Conservation (phyloP, 1,284 basidiomycete species). For the Apiotrichum siamense region DNA sequence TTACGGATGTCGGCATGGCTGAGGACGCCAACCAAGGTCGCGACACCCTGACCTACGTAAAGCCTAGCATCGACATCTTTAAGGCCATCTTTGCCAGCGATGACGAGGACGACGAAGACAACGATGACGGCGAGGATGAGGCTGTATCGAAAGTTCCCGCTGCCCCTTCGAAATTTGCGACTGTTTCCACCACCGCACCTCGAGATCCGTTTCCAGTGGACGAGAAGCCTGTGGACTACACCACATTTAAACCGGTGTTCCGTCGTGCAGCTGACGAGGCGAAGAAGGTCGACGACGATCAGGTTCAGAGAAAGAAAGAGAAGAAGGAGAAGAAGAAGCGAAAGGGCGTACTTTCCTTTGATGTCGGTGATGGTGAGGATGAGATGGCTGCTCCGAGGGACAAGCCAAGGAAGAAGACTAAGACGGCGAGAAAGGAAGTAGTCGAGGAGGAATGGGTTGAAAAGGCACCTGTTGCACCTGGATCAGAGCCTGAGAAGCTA, state of each 20-base stretch:
- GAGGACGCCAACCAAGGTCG: constrained; percentile 80
- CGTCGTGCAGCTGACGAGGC: constrained; percentile 12
- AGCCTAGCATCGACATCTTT: constrained; percentile 86
- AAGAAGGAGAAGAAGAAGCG: constrained; percentile 44
- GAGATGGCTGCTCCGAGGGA: constrained; percentile 23
- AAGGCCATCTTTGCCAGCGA: constrained; percentile 91
- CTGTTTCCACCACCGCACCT: constrained; percentile 5
- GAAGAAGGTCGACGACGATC: constrained; percentile 37
- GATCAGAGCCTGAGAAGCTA: no score
- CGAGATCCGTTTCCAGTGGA: constrained; percentile 21
- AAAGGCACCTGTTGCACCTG: constrained; percentile 43
- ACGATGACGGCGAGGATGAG: constrained; percentile 49
- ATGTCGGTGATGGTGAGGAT: constrained; percentile 54
- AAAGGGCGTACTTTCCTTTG: constrained; percentile 61
- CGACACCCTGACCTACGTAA: constrained; percentile 78
- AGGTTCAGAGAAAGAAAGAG: constrained; percentile 47
- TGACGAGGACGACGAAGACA: constrained; percentile 69
- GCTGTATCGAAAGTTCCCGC: constrained; percentile 12
- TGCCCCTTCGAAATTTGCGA: constrained; percentile 22
- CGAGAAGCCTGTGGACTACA: constrained; percentile 30
- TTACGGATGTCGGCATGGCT: constrained; percentile 72
- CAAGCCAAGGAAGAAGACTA: constrained; percentile 42
- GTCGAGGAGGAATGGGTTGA: constrained; percentile 51
- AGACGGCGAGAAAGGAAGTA: constrained; percentile 39
- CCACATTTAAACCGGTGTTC: constrained; percentile 58